Base-by-base conservation (phyloP, 2,329 filamentous ascomycete genomes). In the Talaromyces sp. region DNA sequence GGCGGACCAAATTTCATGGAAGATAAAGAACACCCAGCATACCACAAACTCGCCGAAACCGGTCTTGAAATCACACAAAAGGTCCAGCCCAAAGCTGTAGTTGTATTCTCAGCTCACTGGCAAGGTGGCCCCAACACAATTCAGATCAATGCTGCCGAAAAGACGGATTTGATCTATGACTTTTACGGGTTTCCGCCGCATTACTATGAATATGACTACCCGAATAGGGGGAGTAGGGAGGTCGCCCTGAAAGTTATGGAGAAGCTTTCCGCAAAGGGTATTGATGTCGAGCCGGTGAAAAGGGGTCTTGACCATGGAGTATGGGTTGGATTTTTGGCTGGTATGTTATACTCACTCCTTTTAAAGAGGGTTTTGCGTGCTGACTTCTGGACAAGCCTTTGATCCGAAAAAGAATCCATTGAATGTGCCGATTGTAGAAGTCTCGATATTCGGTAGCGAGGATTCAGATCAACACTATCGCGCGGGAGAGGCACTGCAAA, bases 21-120 rank as follows among this genome's bases (percentile, higher is more conserved):
- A 51, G 45, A 65, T 19, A 58, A n/a, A 31, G 22, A 86, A 0
- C 90, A 93, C 72, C 88, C 89, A 1, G 90, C 86, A 10, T 91
- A 89, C 71, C 74, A 80, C 3, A 80, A 89, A 63, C 84, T 93
- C 4, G 84, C 88, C 69, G 75, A 81, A 27, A 88, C 92, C 61
- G 90, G 90, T 49, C 81, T 76, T 7, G 89, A 92, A 71, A 91
- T 93, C 73, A 91, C 89, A 0, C 80, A 84, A 31, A 85, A 86
- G 67, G 86, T 92, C 51, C 89, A 88, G 71, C 90, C 90, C 1
- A 88, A 86, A 68, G 91, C 89, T 1, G 84, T 93, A 17, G 86
- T 93, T 0, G 88, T 92, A 29, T 89, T 93, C 73, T 92, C 90
- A 0, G 91, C 89, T 0, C 90, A 93, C 76, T 93, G 91, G 90